phyloP scores from a whole-genome alignment of 805 yeast genomes.

The Hermanozyma aechmeae region DNA sequence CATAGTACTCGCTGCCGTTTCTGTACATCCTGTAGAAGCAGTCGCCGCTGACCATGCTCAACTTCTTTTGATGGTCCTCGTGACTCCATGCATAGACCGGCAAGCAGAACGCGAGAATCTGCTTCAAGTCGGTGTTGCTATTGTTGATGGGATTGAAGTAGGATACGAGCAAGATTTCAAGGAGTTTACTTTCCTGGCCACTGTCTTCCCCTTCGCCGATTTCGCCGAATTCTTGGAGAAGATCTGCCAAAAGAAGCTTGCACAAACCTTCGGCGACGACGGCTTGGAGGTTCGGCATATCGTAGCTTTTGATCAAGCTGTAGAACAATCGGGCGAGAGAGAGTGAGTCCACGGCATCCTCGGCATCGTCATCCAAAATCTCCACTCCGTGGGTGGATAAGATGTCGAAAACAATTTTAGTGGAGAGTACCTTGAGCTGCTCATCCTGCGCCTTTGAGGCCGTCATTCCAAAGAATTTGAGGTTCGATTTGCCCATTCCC shows the following conservation, averaged over 20 bases:
- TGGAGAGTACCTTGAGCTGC: constrained; percentile 48
- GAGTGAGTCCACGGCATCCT: constrained; percentile 51
- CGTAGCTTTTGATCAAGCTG: constrained; percentile 48
- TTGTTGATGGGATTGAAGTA: constrained; percentile 67
- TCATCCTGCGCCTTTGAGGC: constrained; percentile 55
- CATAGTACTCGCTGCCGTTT: constrained; percentile 22
- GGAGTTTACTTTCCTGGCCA: constrained; percentile 32
- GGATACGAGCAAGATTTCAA: constrained; percentile 60
- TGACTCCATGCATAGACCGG: constrained; percentile 84
- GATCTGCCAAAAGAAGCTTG: constrained; percentile 70
- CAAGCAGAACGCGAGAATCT: constrained; percentile 75
- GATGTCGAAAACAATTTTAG: constrained; percentile 69
- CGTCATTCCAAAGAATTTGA: constrained; percentile 60
- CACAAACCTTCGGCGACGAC: constrained; percentile 81
- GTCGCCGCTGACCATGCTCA: constrained; percentile 59
- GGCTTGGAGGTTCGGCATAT: constrained; percentile 61
- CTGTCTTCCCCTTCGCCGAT: constrained; percentile 12
- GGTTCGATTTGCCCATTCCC: constrained; percentile 50
- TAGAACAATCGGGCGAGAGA: constrained; percentile 64
- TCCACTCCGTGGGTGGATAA: constrained; percentile 67
- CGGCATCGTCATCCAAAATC: constrained; percentile 44
- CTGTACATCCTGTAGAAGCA: constrained; percentile 50
- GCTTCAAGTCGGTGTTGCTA: constrained; percentile 58
- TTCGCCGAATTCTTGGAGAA: constrained; percentile 42
- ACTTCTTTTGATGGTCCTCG: constrained; percentile 55